Conservation (phyloP, 2,329 filamentous ascomycete species). For the Phyllosticta citriasiana region DNA sequence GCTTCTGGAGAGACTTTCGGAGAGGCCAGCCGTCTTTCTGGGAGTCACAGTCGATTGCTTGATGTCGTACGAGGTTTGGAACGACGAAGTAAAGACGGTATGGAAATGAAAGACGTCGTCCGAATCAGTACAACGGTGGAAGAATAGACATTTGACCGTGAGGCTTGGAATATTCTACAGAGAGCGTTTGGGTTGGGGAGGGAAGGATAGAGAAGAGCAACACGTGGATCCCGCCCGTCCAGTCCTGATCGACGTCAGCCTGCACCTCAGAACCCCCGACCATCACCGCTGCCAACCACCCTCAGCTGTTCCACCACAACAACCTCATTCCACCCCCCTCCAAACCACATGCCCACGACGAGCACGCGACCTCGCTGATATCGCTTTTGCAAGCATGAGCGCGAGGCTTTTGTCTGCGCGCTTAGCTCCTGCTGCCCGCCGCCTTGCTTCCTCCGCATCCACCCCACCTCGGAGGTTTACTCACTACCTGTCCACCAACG, state of each 20-base stretch:
- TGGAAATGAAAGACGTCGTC: background rate
- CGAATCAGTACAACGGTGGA: background rate
- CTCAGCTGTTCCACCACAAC: background rate
- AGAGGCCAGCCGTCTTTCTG: background rate
- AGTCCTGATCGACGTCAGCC: conserved; percentile 7
- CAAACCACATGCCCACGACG: background rate
- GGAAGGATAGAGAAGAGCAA: background rate
- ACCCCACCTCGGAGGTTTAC: conserved; percentile 48
- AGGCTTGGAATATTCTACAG: background rate
- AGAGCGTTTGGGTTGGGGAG: background rate
- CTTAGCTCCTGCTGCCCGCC: conserved; percentile 56
- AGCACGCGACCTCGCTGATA: conserved; percentile 7
- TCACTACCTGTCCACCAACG: conserved; percentile 45
- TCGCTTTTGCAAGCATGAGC: conserved; percentile 42
- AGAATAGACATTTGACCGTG: background rate
- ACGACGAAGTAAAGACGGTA: background rate
- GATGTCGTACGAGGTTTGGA: too few relatives aligned
- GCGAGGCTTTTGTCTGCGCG: conserved; percentile 67
- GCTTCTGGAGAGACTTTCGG: background rate
- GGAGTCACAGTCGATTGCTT: too few relatives aligned
- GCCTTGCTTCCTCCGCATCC: conserved; percentile 20
- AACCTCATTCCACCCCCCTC: background rate
- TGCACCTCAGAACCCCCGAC: background rate
- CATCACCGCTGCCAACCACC: conserved; percentile 2
- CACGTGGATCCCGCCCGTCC: conserved; percentile 1